A percentile compares a stretch with the other conserved stretches of the same genome.
These are phyloP conservation scores for Hondaea fermentalgiana DNA, from an alignment of 108 stramenopile genomes.

Conservation along the genomic window DNA sequence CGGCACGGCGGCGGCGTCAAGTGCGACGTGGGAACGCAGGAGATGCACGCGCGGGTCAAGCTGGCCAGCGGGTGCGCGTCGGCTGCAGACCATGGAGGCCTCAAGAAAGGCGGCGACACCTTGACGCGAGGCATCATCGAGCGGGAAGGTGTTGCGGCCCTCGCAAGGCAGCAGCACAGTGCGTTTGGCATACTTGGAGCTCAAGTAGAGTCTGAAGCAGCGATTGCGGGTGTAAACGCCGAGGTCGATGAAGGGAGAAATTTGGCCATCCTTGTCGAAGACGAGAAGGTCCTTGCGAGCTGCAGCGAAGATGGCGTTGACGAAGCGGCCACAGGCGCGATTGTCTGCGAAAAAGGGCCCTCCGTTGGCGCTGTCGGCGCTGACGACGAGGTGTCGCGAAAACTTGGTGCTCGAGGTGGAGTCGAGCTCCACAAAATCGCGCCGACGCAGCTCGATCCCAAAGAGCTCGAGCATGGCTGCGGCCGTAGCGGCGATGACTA, in stretches of 20 bases:
- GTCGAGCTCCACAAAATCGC: slow-evolving; percentile 42
- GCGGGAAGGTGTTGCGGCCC: neutral
- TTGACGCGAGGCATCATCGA: neutral
- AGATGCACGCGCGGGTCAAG: too few species aligned
- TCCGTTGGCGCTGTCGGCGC: neutral
- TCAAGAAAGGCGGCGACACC: neutral
- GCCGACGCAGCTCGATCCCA: neutral
- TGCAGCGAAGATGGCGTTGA: neutral
- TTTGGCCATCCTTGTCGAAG: neutral
- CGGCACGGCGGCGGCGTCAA: too few species aligned
- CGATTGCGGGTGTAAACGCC: slow-evolving; percentile 41
- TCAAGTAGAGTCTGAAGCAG: slow-evolving; percentile 37
- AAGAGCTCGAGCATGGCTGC: slow-evolving; percentile 23
- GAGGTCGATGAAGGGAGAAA: slow-evolving; percentile 3
- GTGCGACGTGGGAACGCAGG: too few species aligned
- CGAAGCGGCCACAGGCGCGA: neutral
- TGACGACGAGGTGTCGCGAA: slow-evolving; percentile 39
- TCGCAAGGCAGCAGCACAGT: neutral
- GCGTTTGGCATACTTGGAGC: slow-evolving; percentile 32
- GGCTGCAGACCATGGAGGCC: neutral
- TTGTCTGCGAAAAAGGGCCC: slow-evolving; percentile 10
- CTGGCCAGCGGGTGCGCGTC: too few species aligned
- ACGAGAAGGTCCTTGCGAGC: neutral
- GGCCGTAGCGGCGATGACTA: slow-evolving; percentile 25
- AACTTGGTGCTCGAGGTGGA: slow-evolving; percentile 46